Evolutionary conservation across 1,284 basidiomycete genomes (phyloP).

Genomic region (Entoloma clypeatum): DNA sequence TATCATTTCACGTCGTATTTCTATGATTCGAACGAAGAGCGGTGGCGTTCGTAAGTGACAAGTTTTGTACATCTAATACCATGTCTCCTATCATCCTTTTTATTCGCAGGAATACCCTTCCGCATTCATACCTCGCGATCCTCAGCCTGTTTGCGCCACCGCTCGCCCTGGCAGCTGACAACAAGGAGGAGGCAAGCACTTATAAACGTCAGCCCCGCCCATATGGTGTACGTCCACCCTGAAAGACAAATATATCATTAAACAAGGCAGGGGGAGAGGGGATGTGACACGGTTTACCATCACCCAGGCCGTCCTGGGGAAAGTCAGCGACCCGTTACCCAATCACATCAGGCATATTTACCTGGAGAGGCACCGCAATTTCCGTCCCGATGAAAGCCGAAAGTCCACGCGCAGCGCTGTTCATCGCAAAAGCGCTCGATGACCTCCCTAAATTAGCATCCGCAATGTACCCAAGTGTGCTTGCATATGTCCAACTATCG

Average conservation of each 20-base stretch:
- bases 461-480: conserved; percentile 71
- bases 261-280: neutral
- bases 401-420: conserved; percentile 67
- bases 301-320: conserved; percentile 36
- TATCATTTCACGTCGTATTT: no score
- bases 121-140: conserved; percentile 23
- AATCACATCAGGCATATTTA: conserved; percentile 22
- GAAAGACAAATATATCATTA: conserved; percentile 3
- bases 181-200: conserved; percentile 50
- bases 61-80: no score
- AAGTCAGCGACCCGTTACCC: neutral
- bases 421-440: conserved; percentile 65
- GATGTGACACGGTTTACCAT: conserved; percentile 27
- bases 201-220: conserved; percentile 59
- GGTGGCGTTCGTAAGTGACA: no score
- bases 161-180: conserved; percentile 43
- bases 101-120: neutral
- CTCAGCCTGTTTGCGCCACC: conserved; percentile 42
- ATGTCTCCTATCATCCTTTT: neutral
- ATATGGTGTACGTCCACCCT: conserved; percentile 75
- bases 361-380: conserved; percentile 64
- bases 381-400: conserved; percentile 71
- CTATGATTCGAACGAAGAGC: no score
- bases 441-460: conserved; percentile 76
- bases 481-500: conserved; percentile 63